Evolutionary conservation across 2,329 filamentous ascomycete species (phyloP), one percentile per base, ranked within the genome.

Genomic region (Alternaria triticimaculans): DNA sequence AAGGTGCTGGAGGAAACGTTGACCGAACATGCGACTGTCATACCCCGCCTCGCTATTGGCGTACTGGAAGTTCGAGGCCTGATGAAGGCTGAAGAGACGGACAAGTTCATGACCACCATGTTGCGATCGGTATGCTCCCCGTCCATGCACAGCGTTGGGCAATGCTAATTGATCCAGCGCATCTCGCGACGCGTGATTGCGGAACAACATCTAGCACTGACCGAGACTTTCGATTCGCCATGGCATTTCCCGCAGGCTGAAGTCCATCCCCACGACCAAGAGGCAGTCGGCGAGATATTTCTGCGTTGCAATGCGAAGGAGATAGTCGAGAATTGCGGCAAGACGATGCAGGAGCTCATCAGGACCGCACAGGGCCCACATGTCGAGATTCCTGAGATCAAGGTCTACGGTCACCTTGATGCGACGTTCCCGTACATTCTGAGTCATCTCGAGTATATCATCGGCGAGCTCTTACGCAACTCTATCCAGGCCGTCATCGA

Each of bases 141-240:
- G 28, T n/a, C 8, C 12, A 14, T 10, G 10, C 2, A n/a, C n/a
- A 11, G 7, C 5, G 10, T 3, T 3, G 2, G 5, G 3, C n/a
- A n/a, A 20, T 48, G 25, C 45, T 58, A 12, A 63, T 15, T 10
- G 1, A 11, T 15, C 6, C 59, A 96, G 92, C 89, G 96, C 63
- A 99, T 99, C 71, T 97, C 94, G 48, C 90, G 96, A 63, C 89
- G 96, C 66, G 96, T 98, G 69, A 99, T 99, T 76, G 96, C 96
- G 33, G 96, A 99, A 81, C 96, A 99, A 76, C 96, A 99, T 77
- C 88, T 99, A 41, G 94, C 96, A 10, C 87, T 99, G 18, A 97
- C 94, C 5, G 94, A 98, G 71, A 97, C 94, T 2, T 98, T 94
- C 83, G 91, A 96, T 79, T 92, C 92, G 0, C 91, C 92, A 3